Percentiles rank a stretch among this genome's conserved stretches.
phyloP scores from a whole-genome alignment of 768 basidiomycete species.

The Russula olivacea region DNA sequence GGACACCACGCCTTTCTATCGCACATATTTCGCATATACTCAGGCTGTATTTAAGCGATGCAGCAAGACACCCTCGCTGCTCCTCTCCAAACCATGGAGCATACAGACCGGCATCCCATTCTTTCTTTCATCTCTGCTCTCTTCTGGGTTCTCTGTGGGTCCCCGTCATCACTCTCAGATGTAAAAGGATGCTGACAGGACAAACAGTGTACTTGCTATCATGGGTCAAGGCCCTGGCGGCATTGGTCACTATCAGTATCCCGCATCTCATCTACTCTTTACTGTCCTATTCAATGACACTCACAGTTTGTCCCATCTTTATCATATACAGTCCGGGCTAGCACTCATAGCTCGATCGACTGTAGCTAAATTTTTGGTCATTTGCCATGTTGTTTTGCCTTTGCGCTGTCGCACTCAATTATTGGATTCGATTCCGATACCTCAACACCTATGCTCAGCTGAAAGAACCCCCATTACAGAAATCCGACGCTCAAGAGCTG shows the following conservation, averaged over 20 bases:
- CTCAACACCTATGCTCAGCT: slow-evolving; percentile 70
- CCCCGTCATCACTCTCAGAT: background rate
- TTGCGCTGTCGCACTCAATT: slow-evolving; percentile 63
- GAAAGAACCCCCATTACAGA: slow-evolving; percentile 75
- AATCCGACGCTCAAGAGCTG: slow-evolving; percentile 77
- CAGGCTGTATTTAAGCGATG: slow-evolving; percentile 4
- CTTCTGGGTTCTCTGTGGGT: slow-evolving; percentile 80
- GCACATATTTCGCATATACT: background rate
- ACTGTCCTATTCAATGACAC: slow-evolving; percentile 83
- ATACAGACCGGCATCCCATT: slow-evolving; percentile 55
- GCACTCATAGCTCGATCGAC: slow-evolving; percentile 15
- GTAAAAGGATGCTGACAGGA: slow-evolving; percentile 15
- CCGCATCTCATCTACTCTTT: slow-evolving; percentile 73
- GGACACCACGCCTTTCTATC: background rate
- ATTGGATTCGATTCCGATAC: slow-evolving; percentile 80
- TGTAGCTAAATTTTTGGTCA: slow-evolving; percentile 85
- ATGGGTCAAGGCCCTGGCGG: slow-evolving; percentile 66
- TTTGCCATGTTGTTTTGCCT: slow-evolving; percentile 72
- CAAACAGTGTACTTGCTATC: slow-evolving; percentile 72
- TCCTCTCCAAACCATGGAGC: slow-evolving; percentile 20
- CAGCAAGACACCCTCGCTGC: slow-evolving; percentile 8
- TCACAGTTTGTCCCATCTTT: slow-evolving; percentile 49
- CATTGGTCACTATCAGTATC: slow-evolving; percentile 76
- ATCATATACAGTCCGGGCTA: background rate
- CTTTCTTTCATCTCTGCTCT: slow-evolving; percentile 72